Evolutionary conservation across 2,329 filamentous ascomycete genomes (phyloP), one percentile per base, ranked within the genome.

Genomic region (Eutypella sp.): DNA sequence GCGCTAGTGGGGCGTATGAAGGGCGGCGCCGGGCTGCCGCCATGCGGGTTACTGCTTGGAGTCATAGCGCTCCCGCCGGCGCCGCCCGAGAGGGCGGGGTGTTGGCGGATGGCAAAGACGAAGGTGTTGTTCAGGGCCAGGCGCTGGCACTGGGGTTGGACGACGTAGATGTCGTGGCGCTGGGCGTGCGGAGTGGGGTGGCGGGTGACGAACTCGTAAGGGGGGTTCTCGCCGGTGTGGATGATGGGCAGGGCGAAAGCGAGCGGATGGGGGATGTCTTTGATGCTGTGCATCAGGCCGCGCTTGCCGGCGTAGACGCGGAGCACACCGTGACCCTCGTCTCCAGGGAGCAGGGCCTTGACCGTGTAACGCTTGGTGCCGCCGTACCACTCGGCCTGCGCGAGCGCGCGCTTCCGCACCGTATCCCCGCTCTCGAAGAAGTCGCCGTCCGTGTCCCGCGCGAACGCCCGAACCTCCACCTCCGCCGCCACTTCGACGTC

Each of bases 171-270:
- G 63, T 99, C 93, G 66, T 99, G 91, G 36, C 92, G 82, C 62
- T 96, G 90, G n/a, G 93, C 93, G 65, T 99, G 93, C 8, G 93
- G 93, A 3, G 93, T 99, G 7, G 95, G 95, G 64, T 99, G 93
- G 4, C 93, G 82, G 33, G 85, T 86, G 39, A 96, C 78, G 66
- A 97, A 99, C 48, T 96, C 89, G 66, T 96, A 99, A 0, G 88
- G 81, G 3, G 93, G 93, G 61, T 99, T 99, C 57, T 92, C 87
- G 48, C 93, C 93, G 0, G 82, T 85, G 66, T 99, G 93, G 31
- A 89, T 79, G 42, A 99, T 83, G 1, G 93, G 92, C n/a, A 99
- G 70, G 3, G 90, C 83, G 53, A 97, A 84, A 1, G 92, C 91
- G 44, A 99, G 72, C 2, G 91, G 85, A 61, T 99, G 92, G 7